Percentiles rank a stretch among this genome's conserved stretches.
Evolutionary conservation across 768 basidiomycete genomes (phyloP).

Genomic region (Rhodocollybia butyracea): DNA sequence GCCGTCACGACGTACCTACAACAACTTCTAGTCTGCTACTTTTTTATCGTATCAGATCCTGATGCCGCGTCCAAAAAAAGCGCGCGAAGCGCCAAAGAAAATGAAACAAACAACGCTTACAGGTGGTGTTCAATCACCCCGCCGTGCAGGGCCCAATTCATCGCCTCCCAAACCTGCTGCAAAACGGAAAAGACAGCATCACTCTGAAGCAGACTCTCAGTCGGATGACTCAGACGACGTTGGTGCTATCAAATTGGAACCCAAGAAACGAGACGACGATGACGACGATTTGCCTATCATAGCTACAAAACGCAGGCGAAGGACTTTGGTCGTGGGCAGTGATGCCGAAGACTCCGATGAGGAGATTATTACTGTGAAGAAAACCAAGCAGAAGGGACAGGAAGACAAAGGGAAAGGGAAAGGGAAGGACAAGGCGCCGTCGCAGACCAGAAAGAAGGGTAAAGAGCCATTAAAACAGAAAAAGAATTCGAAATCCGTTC

Average conservation of each 20-base stretch:
- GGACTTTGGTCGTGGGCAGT: slow-evolving; percentile 20
- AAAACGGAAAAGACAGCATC: slow-evolving; percentile 11
- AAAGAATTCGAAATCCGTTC: too few relatives aligned
- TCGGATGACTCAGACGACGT: slow-evolving; percentile 44
- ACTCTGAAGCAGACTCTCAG: slow-evolving; percentile 17
- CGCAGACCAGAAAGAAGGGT: background rate
- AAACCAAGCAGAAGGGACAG: too few relatives aligned
- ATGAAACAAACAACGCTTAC: slow-evolving; percentile 44
- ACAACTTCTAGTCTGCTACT: too few relatives aligned
- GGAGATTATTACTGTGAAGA: slow-evolving; percentile 4
- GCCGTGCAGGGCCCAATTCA: slow-evolving; percentile 9
- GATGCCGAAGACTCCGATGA: slow-evolving; percentile 15
- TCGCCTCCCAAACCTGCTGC: background rate
- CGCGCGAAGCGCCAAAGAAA: slow-evolving; percentile 18
- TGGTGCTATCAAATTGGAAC: slow-evolving; percentile 49
- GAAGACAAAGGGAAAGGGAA: slow-evolving; percentile 14
- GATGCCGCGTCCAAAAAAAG: slow-evolving; percentile 16
- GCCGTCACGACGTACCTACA: too few relatives aligned
- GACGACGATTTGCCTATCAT: background rate
- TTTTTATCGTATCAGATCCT: background rate
- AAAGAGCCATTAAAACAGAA: slow-evolving; percentile 7
- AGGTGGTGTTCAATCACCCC: slow-evolving; percentile 27
- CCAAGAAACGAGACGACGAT: slow-evolving; percentile 18
- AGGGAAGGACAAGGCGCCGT: background rate
- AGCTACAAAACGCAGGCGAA: slow-evolving; percentile 18